Percentiles rank a stretch among this genome's conserved stretches.
Conservation (phyloP, 345 rosid genomes). For the Syzygium oleosum region DNA sequence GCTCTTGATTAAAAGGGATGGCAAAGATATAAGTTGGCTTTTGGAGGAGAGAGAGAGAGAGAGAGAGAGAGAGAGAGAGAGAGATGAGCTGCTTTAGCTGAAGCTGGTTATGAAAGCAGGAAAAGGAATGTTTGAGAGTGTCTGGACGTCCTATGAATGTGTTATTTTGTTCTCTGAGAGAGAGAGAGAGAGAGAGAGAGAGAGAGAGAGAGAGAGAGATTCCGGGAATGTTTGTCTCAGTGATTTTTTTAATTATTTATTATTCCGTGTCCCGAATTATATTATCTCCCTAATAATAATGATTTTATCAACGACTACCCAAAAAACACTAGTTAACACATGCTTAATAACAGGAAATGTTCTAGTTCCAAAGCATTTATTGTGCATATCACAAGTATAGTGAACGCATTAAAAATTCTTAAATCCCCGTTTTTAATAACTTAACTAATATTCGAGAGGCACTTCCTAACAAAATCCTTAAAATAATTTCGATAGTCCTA, state of each 20-base stretch:
- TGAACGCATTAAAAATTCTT: background rate
- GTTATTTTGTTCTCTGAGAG: background rate
- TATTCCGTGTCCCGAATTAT: background rate
- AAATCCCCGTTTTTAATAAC: background rate
- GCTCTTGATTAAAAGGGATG: background rate
- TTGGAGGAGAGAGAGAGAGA: no score
- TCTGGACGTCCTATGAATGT: conserved; percentile 33
- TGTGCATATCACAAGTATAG: background rate
- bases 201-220: background rate
- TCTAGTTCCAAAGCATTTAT: background rate
- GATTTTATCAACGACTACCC: background rate
- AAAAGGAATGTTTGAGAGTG: conserved; percentile 24
- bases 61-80: conserved; percentile 11
- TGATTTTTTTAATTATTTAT: background rate
- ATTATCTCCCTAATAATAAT: background rate
- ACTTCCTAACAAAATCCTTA: background rate
- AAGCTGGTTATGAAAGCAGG: conserved; percentile 20
- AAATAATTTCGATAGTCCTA: background rate
- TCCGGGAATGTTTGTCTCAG: background rate
- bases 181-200: background rate
- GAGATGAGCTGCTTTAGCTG: conserved; percentile 1
- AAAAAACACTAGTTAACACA: background rate
- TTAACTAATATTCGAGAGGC: background rate
- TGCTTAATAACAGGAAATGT: background rate
- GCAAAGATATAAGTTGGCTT: background rate